Evolutionary conservation across 2,329 filamentous ascomycete species (phyloP), one percentile per base, ranked within the genome.

Genomic region (Arthroderma sp.): DNA sequence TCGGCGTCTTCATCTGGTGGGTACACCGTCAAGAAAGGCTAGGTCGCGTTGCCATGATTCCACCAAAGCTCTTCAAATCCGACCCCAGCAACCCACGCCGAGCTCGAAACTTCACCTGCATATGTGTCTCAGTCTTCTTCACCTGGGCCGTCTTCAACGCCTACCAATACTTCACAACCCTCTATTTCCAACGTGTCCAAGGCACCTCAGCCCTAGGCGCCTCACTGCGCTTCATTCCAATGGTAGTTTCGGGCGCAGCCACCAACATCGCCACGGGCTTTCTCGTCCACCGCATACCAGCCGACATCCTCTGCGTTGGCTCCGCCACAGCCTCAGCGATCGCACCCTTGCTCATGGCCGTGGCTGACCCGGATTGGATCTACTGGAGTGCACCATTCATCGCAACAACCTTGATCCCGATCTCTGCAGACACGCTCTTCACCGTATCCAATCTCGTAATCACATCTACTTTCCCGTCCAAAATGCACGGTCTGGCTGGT

Each of bases 401-500:
- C 15, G 39, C 46, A 4, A 36, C 37, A 9, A 29, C 36, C 9
- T 41, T 51, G 27, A 46, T 45, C 5, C 50, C 50, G 6, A 40
- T 51, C 7, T 48, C 40, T 22, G 42, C 48, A 10, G 50, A 51
- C 30, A 48, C 47, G 22, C 41, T 47, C 6, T 46, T 46, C 33
- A 78, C 73, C 0, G 68, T 80, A 3, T 72, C 69, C 0, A 62
- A 73, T 29, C 65, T 80, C 15, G 60, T 78, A 2, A 68, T 79
- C 5, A 67, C 69, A 0, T 69, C 73, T 7, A 67, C 64, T 1
- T 80, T 79, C 48, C 71, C 74, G 0, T 63, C 68, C 8, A 60
- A 74, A 9, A 77, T 67, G 1, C 76, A 80, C 46, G 73, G 72
- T 0, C 61, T 81, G 0, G 76, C 75, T 0, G 78, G 77, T 0